Conservation (phyloP, 1,139 yeast species). For the Tardiomyces blankii region DNA sequence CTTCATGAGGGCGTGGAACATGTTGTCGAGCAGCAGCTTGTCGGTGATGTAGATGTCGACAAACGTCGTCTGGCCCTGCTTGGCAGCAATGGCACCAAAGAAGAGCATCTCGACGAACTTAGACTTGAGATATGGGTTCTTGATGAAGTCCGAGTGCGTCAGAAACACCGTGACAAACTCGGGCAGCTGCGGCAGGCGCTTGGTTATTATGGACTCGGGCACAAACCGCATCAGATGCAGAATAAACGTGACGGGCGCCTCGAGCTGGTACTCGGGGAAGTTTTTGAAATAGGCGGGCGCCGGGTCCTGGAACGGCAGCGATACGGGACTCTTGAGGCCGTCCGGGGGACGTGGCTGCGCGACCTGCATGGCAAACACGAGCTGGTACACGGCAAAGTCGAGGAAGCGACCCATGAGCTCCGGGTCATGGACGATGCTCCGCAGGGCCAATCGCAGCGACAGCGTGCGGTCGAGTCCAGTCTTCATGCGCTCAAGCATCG, state of each 20-base stretch:
- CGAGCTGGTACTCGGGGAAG: slow-evolving; percentile 78
- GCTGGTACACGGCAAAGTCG: slow-evolving; percentile 67
- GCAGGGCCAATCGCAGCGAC: slow-evolving; percentile 30
- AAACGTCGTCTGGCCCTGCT: slow-evolving; percentile 28
- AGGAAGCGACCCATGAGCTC: slow-evolving; percentile 53
- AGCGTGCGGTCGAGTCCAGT: not conserved
- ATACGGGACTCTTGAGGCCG: slow-evolving; percentile 21
- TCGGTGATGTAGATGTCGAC: slow-evolving; percentile 53
- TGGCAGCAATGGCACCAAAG: slow-evolving; percentile 44
- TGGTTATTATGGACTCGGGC: slow-evolving; percentile 20
- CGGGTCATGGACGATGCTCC: slow-evolving; percentile 47
- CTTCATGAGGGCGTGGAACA: slow-evolving; percentile 74
- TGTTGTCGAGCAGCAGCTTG: slow-evolving; percentile 48
- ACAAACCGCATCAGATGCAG: slow-evolving; percentile 48
- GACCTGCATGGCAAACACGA: slow-evolving; percentile 56
- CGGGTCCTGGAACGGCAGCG: slow-evolving; percentile 46
- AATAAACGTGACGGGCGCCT: slow-evolving; percentile 70
- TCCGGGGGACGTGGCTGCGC: slow-evolving; percentile 66
- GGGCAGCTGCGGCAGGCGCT: slow-evolving; percentile 32
- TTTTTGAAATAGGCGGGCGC: slow-evolving; percentile 52
- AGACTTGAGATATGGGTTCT: slow-evolving; percentile 90
- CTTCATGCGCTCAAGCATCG: not conserved
- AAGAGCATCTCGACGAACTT: slow-evolving; percentile 72
- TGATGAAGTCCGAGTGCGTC: slow-evolving; percentile 76
- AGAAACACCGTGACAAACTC: slow-evolving; percentile 65